phyloP scores from a whole-genome alignment of 2,329 filamentous ascomycete species.

The Chaetomium globosum region DNA sequence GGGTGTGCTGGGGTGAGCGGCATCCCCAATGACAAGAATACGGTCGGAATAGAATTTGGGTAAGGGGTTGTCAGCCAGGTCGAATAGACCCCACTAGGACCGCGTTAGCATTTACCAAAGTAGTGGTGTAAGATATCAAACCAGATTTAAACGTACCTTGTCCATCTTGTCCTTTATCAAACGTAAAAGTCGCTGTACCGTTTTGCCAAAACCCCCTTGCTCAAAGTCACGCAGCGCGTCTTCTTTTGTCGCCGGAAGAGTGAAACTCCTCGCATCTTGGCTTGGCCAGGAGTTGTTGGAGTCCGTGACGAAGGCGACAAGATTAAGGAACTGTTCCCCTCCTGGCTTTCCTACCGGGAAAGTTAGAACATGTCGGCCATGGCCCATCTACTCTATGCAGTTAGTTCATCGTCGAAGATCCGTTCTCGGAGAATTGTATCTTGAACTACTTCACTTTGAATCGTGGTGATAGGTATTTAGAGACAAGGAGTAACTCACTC shows the following conservation, averaged over 20 bases:
- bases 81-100: slow-evolving; percentile 51
- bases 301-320: slow-evolving; percentile 48
- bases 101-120: background rate
- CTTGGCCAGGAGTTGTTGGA: slow-evolving; percentile 39
- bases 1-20: slow-evolving; percentile 64
- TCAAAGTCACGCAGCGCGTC: slow-evolving; percentile 44
- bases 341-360: slow-evolving; percentile 57
- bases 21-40: slow-evolving; percentile 60
- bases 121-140: background rate
- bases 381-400: slow-evolving; percentile 44
- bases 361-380: slow-evolving; percentile 60
- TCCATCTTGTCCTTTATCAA: slow-evolving; percentile 40
- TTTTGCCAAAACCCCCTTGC: slow-evolving; percentile 38
- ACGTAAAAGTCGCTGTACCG: slow-evolving; percentile 40
- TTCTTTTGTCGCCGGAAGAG: slow-evolving; percentile 39
- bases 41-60: slow-evolving; percentile 48
- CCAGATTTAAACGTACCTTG: slow-evolving; percentile 33
- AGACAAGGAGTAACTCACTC: slow-evolving; percentile 28
- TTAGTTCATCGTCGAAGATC: background rate
- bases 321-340: slow-evolving; percentile 55
- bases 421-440: background rate
- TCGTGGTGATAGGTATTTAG: background rate
- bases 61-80: slow-evolving; percentile 49
- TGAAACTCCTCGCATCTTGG: slow-evolving; percentile 30
- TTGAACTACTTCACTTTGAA: background rate